Conservation (phyloP, 305 asterid genomes). For the Solanum hybrid region DNA sequence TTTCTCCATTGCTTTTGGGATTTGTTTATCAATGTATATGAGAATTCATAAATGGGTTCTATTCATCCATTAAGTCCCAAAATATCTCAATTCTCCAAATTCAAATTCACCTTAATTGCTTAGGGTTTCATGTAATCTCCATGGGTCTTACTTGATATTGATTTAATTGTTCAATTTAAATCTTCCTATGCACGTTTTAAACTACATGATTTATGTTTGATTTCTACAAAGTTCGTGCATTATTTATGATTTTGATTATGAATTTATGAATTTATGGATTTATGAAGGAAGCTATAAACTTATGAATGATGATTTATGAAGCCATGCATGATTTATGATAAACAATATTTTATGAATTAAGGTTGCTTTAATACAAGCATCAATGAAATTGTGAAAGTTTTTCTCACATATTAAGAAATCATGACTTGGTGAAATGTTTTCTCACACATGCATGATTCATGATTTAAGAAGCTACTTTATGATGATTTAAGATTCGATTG, state of each 20-base stretch:
- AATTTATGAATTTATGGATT: not conserved
- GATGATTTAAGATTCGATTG: not conserved
- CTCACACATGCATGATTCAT: not conserved
- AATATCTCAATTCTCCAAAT: not conserved
- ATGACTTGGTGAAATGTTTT: not conserved
- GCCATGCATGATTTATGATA: not conserved
- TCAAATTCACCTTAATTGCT: not conserved
- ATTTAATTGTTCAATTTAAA: no score
- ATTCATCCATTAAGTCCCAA: not conserved
- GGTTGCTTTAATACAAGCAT: not conserved
- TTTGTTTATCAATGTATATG: not conserved
- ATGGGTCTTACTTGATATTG: not conserved
- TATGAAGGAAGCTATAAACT: not conserved
- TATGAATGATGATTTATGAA: not conserved
- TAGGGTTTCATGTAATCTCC: not conserved
- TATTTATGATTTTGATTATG: not conserved
- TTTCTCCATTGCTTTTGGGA: not conserved
- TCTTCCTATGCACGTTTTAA: not conserved
- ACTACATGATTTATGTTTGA: not conserved
- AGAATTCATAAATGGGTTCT: not conserved
- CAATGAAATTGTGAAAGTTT: not conserved
- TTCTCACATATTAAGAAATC: not conserved
- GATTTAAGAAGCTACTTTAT: no score
- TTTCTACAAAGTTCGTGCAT: not conserved
- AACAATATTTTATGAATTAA: not conserved